A percentile compares a stretch with the other conserved stretches of the same genome.
Conservation (phyloP, 202 grass and related monocot genomes). For the Cymbopogon flexuosus region DNA sequence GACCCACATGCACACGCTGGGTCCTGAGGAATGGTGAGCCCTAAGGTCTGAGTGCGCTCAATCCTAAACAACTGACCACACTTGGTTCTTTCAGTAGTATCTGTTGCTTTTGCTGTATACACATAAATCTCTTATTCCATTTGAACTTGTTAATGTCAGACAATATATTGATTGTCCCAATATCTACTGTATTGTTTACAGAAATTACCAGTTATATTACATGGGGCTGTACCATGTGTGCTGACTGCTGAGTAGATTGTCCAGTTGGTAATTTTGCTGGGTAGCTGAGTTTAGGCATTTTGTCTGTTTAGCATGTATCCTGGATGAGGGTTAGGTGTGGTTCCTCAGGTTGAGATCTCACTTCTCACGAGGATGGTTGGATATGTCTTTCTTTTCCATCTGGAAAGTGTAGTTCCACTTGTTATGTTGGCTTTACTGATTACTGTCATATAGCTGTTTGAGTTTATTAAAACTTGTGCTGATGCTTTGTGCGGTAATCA, state of each 20-base stretch:
- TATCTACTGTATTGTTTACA: background rate
- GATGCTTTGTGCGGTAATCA: background rate
- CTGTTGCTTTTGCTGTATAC: slow-evolving; percentile 3
- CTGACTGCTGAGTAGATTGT: background rate
- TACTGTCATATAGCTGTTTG: background rate
- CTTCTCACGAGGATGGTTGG: background rate
- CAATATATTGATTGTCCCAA: background rate
- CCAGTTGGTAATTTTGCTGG: background rate
- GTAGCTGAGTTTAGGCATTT: slow-evolving; percentile 1
- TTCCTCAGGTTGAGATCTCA: background rate
- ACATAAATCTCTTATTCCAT: background rate
- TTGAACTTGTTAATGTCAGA: background rate
- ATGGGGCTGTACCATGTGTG: background rate
- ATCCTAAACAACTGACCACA: background rate
- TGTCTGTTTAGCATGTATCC: background rate
- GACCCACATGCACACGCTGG: background rate
- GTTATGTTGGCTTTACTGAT: background rate
- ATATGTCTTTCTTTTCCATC: background rate
- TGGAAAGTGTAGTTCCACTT: background rate
- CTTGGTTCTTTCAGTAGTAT: slow-evolving; percentile 23
- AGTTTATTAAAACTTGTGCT: background rate
- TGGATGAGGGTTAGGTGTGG: background rate
- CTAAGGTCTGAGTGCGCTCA: background rate
- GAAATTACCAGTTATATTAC: background rate
- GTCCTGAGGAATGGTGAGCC: background rate